Conservation (phyloP, 352 stramenopile genomes). For the Phytophthora hybrid region DNA sequence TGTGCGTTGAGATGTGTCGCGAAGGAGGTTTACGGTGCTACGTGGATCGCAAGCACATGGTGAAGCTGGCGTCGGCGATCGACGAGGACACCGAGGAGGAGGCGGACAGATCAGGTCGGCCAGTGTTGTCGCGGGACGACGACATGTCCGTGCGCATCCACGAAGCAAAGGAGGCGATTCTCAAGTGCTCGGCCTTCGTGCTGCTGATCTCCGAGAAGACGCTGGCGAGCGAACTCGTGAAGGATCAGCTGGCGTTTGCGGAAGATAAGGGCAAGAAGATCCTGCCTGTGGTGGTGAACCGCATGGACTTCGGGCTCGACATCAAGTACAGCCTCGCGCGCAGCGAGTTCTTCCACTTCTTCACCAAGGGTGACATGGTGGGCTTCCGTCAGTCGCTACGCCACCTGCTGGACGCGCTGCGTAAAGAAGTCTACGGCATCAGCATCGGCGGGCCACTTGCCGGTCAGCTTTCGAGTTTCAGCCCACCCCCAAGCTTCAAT, state of each 20-base stretch:
- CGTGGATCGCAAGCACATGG: conserved; percentile 61
- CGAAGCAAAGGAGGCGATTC: conserved; percentile 82
- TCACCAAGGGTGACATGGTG: conserved; percentile 82
- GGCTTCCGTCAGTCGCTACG: conserved; percentile 77
- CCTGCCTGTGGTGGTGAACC: conserved; percentile 77
- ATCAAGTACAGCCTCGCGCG: conserved; percentile 89
- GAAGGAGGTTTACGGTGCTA: conserved; percentile 82
- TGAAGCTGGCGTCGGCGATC: conserved; percentile 32
- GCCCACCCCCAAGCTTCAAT: no score
- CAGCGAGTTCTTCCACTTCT: conserved; percentile 75
- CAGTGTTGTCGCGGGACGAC: conserved; percentile 38
- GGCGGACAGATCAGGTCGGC: conserved; percentile 7
- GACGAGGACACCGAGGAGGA: conserved; percentile 42
- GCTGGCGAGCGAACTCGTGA: conserved; percentile 71
- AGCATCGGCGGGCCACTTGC: no score
- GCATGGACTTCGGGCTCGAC: conserved; percentile 69
- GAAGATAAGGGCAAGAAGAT: conserved; percentile 90
- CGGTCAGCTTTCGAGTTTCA: no score
- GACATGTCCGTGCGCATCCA: conserved; percentile 81
- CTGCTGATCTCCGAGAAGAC: conserved; percentile 82
- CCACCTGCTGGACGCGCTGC: no score
- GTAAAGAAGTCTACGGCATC: no score
- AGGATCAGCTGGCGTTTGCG: conserved; percentile 82
- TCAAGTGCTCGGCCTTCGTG: no score
- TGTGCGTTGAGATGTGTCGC: no score